These are phyloP conservation scores for Evernia prunastri DNA, from an alignment of 495 filamentous ascomycete genomes.

Conservation along the genomic window DNA sequence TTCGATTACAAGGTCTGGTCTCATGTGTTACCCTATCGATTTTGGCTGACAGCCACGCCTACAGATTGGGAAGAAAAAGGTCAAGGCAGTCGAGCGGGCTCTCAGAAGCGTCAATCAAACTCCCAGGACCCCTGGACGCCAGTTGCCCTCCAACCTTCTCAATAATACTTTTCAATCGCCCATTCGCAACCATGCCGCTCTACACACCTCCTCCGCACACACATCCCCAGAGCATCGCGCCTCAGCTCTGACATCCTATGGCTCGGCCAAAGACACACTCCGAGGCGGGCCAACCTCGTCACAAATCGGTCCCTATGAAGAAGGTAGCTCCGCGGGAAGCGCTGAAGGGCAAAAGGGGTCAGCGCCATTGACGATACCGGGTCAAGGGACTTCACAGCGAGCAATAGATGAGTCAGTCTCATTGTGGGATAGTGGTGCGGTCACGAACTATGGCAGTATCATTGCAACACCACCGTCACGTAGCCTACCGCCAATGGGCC, in stretches of 20 bases:
- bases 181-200: constrained; percentile 17
- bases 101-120: constrained; percentile 54
- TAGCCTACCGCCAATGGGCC: constrained; percentile 32
- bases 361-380: constrained; percentile 30
- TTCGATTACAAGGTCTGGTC: constrained; percentile 72
- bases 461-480: constrained; percentile 52
- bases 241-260: constrained; percentile 11
- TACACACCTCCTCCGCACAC: constrained; percentile 13
- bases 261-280: constrained; percentile 13
- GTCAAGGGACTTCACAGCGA: constrained; percentile 30
- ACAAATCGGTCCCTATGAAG: constrained; percentile 21
- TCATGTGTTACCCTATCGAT: not conserved
- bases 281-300: constrained; percentile 15
- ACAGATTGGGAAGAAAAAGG: constrained; percentile 75
- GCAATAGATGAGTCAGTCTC: constrained; percentile 22
- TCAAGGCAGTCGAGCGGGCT: constrained; percentile 73
- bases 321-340: constrained; percentile 10
- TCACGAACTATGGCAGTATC: constrained; percentile 68
- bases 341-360: constrained; percentile 32
- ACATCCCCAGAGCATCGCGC: constrained; percentile 13
- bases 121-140: constrained; percentile 44
- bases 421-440: constrained; percentile 27
- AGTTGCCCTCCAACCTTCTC: constrained; percentile 27
- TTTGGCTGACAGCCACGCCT: not conserved
- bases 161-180: constrained; percentile 21